Conservation (phyloP, 2,329 filamentous ascomycete species). For the Colletotrichum karsti region DNA sequence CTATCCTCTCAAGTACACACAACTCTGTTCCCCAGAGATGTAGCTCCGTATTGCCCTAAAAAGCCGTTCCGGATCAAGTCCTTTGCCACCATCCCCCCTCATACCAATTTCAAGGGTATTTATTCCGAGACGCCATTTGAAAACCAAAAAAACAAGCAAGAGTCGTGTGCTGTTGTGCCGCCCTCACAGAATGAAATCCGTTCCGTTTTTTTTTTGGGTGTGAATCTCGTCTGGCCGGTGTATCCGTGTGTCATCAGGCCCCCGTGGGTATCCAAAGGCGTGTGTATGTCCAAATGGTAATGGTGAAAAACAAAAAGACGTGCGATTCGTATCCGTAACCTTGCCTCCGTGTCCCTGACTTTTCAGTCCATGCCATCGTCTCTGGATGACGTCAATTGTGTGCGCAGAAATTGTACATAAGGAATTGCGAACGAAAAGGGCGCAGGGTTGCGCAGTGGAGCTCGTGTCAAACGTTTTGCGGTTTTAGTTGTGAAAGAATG, state of each 20-base stretch:
- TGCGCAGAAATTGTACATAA: constrained; percentile 2
- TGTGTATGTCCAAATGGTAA: constrained; percentile 3
- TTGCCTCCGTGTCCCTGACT: neutral
- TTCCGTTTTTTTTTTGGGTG: constrained; percentile 7
- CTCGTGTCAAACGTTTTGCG: constrained; percentile 7
- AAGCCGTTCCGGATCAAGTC: neutral
- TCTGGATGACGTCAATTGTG: neutral
- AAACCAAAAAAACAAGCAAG: neutral
- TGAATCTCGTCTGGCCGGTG: neutral
- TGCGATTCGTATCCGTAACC: too few relatives aligned
- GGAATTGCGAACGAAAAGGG: constrained; percentile 3
- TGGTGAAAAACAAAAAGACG: neutral
- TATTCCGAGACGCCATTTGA: constrained; percentile 10
- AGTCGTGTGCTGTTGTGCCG: constrained; percentile 20
- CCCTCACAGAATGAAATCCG: neutral
- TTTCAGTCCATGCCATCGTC: neutral
- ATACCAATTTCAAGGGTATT: constrained; percentile 18
- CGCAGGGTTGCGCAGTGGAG: neutral
- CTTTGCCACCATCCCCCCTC: neutral
- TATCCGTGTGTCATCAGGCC: constrained; percentile 11
- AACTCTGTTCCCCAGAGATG: neutral
- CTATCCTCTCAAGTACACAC: neutral
- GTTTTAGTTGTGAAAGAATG: neutral
- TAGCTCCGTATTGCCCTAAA: neutral
- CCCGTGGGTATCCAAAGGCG: constrained; percentile 14